Evolutionary conservation across 2,329 filamentous ascomycete genomes (phyloP).

Genomic region (Leptographium lundbergii): DNA sequence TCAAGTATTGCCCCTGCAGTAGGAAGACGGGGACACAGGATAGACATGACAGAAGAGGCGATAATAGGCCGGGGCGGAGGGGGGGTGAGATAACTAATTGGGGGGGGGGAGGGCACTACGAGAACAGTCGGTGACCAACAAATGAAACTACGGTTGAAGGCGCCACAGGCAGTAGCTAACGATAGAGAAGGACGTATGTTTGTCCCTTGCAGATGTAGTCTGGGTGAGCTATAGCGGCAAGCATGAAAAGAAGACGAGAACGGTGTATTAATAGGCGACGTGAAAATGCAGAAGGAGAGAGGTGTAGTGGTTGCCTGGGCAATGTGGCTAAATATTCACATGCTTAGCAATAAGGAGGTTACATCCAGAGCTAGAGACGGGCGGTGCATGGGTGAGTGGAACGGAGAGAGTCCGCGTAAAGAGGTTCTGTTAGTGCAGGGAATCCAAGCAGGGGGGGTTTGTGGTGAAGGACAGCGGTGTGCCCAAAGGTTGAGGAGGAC

Average conservation of each 20-base stretch:
- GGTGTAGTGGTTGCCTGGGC: constrained; percentile 7
- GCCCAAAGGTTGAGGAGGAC: neutral
- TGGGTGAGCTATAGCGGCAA: neutral
- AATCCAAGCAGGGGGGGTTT: neutral
- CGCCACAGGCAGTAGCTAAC: neutral
- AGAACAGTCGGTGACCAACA: neutral
- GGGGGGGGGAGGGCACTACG: neutral
- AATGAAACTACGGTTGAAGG: neutral
- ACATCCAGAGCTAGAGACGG: neutral
- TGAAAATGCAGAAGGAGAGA: neutral
- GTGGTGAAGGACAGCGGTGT: neutral
- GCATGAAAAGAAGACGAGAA: neutral
- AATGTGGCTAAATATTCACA: neutral
- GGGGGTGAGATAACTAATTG: neutral
- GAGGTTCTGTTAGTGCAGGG: constrained; percentile 12
- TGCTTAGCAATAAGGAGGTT: neutral
- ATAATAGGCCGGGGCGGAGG: neutral
- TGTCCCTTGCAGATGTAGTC: neutral
- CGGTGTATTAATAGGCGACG: neutral
- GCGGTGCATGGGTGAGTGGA: neutral
- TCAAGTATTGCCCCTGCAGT: neutral
- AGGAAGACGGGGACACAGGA: neutral
- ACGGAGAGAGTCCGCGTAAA: constrained; percentile 16
- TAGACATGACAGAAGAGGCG: neutral
- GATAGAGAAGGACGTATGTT: neutral